Base-by-base conservation (phyloP, 331 rosid species). In the Quercus lobata region DNA sequence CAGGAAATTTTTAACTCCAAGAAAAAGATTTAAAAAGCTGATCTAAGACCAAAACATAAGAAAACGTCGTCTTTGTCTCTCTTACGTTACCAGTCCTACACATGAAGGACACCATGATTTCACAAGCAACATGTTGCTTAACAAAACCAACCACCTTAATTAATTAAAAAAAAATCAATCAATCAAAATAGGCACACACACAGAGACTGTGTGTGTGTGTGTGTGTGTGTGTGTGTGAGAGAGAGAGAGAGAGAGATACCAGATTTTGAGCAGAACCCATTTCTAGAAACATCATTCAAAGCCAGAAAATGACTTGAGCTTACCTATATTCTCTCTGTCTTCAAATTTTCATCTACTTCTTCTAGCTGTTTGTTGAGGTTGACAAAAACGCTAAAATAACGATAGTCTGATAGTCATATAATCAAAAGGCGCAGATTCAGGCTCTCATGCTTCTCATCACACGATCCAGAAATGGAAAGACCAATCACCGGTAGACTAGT, bases 191-290 rank as follows among this genome's bases (percentile, higher is more conserved):
- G 3, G 1, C 17, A 12, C 17, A 10, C 4, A 12, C 1, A 27
- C n/a, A 72, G 57, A 58, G 24, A 57, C 10, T 7, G 3, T 37
- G 44, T 37, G 44, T 7, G 44, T 37, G 37, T 34, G 35, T 34
- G 35, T 34, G 25, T 24, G 27, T 6, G 29, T 35, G 41, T 35
- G 37, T 6, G 41, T 27, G 53, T 21, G 9, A 35, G 21, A 19
- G 32, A 29, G 72, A 83, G 73, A 69, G 53, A 71, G 56, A 80
- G 44, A 72, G 69, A 52, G 0, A 5, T 53, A 49, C 58, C 68
- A 70, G 71, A 69, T 70, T 76, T 68, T 9, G 57, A 74, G 80
- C 46, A 69, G 68, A 62, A 79, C 79, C 81, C 76, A 85, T 72
- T 32, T 57, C 15, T 32, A 63, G 66, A 57, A 29, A 52, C 24